Evolutionary conservation across 2,329 filamentous ascomycete species (phyloP), one percentile per base, ranked within the genome.

Genomic region (Xylaria sp.): DNA sequence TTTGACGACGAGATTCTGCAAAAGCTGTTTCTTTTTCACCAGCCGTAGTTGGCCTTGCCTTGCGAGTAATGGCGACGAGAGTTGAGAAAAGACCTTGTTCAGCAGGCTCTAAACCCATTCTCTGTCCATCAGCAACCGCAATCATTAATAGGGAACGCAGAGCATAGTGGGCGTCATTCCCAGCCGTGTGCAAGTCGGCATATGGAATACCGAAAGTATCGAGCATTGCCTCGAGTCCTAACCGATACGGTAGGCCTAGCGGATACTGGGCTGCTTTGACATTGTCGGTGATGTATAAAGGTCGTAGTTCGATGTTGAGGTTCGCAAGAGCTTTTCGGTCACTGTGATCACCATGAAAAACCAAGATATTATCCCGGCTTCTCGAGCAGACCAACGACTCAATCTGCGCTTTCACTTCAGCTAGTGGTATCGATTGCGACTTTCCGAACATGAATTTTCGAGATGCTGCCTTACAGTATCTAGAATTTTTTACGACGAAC

Each of bases 171-270:
- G 67, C 58, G 41, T 66, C 48, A 43, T 69, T 69, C 25, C 62
- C 63, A 51, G 62, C 67, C 25, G 58, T 52, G 28, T 69, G 58
- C 67, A 69, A 56, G 31, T 69, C 55, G 33, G 63, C 5, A 69
- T 62, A 69, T 41, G 52, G 62, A 46, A 69, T 69, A 23, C 48
- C 67, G 39, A 63, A 69, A 59, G 67, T 69, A n/a, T 66, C 46
- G 28, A 69, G 63, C 63, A 66, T 58, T 28, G 67, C 67, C 33
- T 66, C 58, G 57, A 69, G 67, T 55, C 58, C 58, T 23, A 60
- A 48, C 31, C 58, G 52, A 63, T 66, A 69, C n/a, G 10, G 23
- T 41, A 66, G 36, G 46, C 39, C 62, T 2, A 69, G 62, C 33
- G 58, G 58, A 66, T 62, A 59, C 59, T 57, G 36, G 55, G 55